These are phyloP conservation scores for Phytophthora sojae DNA, from an alignment of 352 stramenopile species.

Conservation along the genomic window DNA sequence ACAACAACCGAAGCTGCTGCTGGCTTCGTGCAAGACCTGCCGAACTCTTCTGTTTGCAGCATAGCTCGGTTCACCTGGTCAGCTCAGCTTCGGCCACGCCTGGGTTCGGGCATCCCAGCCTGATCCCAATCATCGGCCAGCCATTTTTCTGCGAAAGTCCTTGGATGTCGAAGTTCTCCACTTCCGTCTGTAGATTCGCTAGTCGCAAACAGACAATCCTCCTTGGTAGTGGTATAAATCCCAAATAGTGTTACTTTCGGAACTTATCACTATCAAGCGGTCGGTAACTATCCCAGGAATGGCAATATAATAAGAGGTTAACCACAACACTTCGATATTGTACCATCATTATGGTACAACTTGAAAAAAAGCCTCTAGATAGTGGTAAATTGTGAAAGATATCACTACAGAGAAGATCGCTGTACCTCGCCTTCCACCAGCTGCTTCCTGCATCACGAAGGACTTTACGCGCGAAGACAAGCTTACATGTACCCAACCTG, in stretches of 20 bases:
- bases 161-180: neutral
- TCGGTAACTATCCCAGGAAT: too few relatives aligned
- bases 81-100: constrained; percentile 14
- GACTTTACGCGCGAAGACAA: constrained; percentile 20
- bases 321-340: too few relatives aligned
- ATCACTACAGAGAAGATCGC: too few relatives aligned
- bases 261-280: too few relatives aligned
- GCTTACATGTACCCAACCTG: constrained; percentile 20
- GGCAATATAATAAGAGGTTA: too few relatives aligned
- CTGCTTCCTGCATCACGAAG: neutral
- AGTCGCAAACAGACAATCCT: constrained; percentile 7
- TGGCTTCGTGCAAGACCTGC: neutral
- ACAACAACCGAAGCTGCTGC: too few relatives aligned
- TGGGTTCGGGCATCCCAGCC: constrained; percentile 17
- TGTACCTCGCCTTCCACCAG: constrained; percentile 1
- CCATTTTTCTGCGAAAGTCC: neutral
- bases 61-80: constrained; percentile 12
- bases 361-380: too few relatives aligned
- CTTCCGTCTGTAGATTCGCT: constrained; percentile 11
- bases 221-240: too few relatives aligned
- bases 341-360: too few relatives aligned
- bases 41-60: neutral
- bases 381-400: too few relatives aligned
- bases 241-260: too few relatives aligned
- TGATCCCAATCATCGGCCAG: too few relatives aligned